Conservation (phyloP, 2,329 filamentous ascomycete species). For the Alternaria angustiovoidea region DNA sequence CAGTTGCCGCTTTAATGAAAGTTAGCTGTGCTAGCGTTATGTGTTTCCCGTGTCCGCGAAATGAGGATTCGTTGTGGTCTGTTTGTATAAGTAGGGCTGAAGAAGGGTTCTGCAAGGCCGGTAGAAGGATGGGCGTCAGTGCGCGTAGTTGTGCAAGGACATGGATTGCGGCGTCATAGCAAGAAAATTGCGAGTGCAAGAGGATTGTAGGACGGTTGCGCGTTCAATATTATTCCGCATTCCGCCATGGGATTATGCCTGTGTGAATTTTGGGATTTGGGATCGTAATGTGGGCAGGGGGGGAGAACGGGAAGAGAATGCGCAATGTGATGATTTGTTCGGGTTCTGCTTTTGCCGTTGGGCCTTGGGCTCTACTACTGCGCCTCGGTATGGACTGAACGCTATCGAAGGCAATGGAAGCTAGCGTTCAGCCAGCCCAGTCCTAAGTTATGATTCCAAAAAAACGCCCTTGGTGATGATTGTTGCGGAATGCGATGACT, state of each 20-base stretch:
- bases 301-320: neutral
- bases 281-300: neutral
- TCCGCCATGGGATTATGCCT: neutral
- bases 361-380: neutral
- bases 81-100: constrained; percentile 23
- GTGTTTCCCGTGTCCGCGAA: constrained; percentile 17
- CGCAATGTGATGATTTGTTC: constrained; percentile 7
- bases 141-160: constrained; percentile 31
- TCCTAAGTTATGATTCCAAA: neutral
- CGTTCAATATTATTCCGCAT: constrained; percentile 4
- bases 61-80: constrained; percentile 16
- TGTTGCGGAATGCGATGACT: neutral
- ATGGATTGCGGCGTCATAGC: constrained; percentile 24
- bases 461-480: constrained; percentile 1
- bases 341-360: constrained; percentile 15
- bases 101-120: constrained; percentile 23
- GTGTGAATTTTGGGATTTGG: neutral
- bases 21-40: constrained; percentile 6
- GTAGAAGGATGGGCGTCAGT: constrained; percentile 31
- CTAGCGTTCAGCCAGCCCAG: constrained; percentile 9
- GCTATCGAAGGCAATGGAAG: constrained; percentile 4
- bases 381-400: neutral
- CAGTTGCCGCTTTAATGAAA: constrained; percentile 7
- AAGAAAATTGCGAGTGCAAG: constrained; percentile 12
- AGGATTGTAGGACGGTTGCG: constrained; percentile 16